These are phyloP conservation scores for Parietichytrium sp. DNA, from an alignment of 108 stramenopile species.

Conservation along the genomic window DNA sequence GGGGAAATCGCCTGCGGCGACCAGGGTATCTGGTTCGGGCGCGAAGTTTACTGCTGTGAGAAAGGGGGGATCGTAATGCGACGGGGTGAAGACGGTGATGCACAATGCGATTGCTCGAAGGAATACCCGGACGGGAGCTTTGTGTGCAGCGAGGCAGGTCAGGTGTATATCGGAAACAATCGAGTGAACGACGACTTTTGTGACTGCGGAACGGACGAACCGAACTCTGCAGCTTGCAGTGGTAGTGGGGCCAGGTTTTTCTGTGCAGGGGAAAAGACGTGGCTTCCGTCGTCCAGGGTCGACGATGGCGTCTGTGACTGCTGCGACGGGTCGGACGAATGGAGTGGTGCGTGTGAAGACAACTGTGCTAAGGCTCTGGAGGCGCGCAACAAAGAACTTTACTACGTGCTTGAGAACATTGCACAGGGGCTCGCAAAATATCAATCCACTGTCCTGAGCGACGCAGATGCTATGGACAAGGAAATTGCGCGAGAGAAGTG, in stretches of 20 bases:
- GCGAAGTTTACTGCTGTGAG: no score
- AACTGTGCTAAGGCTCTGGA: constrained; percentile 32
- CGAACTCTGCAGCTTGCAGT: constrained; percentile 32
- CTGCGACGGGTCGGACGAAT: constrained; percentile 41
- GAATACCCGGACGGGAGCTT: no score
- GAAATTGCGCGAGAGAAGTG: no score
- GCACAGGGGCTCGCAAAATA: neutral
- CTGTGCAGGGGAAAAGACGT: constrained; percentile 19
- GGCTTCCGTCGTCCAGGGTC: constrained; percentile 27
- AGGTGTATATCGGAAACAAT: no score
- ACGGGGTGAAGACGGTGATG: no score
- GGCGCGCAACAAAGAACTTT: neutral
- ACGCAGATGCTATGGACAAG: neutral
- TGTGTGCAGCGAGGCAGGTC: no score
- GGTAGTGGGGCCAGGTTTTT: constrained; percentile 27
- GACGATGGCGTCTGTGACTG: constrained; percentile 48
- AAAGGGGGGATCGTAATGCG: no score
- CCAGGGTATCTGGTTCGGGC: no score
- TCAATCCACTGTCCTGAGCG: neutral
- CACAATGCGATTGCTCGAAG: no score
- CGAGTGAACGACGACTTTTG: constrained; percentile 52
- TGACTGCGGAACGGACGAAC: constrained; percentile 49
- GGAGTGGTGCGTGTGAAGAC: neutral
- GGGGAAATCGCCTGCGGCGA: no score
- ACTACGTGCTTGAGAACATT: neutral